These are phyloP conservation scores for Backusella mclennaniae DNA, from an alignment of 192 early-diverging fungal species.

Conservation along the genomic window DNA sequence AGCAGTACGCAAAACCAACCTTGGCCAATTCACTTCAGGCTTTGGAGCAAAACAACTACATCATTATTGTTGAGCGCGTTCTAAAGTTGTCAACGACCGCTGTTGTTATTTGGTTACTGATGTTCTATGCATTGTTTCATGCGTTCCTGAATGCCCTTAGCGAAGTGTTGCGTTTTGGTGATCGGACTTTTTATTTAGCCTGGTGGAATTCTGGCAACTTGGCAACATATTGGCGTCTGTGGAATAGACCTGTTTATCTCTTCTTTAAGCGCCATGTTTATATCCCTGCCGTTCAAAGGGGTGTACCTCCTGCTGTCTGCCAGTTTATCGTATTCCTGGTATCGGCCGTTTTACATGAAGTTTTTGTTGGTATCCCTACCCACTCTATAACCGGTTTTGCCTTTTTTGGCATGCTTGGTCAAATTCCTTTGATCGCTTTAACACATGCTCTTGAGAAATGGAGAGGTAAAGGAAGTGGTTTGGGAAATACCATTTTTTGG, in stretches of 20 bases:
- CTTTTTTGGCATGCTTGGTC: conserved; percentile 76
- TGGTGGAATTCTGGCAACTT: conserved; percentile 89
- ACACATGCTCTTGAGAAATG: conserved; percentile 66
- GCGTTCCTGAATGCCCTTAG: conserved; percentile 77
- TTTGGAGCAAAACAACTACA: conserved; percentile 64
- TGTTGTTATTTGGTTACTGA: conserved; percentile 85
- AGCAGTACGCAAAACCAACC: conserved; percentile 81
- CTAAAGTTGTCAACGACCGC: conserved; percentile 79
- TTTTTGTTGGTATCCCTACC: conserved; percentile 82
- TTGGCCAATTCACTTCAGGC: conserved; percentile 73
- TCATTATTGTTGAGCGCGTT: conserved; percentile 76
- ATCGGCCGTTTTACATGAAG: conserved; percentile 87
- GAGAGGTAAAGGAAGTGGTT: conserved; percentile 62
- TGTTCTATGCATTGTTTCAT: conserved; percentile 88
- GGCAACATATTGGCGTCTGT: conserved; percentile 84
- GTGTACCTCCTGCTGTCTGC: conserved; percentile 54
- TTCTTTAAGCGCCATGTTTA: conserved; percentile 89
- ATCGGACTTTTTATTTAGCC: conserved; percentile 82
- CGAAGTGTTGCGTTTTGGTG: conserved; percentile 82
- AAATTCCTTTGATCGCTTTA: conserved; percentile 74
- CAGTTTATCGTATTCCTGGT: conserved; percentile 71
- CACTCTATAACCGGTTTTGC: conserved; percentile 80
- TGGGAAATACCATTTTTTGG: conserved; percentile 82
- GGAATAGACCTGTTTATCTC: conserved; percentile 89
- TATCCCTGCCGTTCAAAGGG: conserved; percentile 72